Conservation (phyloP, 2,329 filamentous ascomycete genomes). For the Alternaria rosae region DNA sequence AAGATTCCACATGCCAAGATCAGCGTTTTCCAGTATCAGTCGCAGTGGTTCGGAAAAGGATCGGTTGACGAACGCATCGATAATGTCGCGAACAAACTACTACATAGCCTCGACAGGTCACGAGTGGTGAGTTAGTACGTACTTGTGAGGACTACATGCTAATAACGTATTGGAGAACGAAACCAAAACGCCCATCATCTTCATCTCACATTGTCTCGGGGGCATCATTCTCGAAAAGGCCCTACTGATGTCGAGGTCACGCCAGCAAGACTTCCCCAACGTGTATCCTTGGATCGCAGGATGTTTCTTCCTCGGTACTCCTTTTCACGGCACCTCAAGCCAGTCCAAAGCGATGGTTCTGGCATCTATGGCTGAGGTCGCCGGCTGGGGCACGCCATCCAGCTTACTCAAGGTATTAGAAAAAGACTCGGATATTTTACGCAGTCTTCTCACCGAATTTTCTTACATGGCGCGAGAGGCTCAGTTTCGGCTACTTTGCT, state of each 20-base stretch:
- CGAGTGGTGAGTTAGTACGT: slow-evolving; percentile 21
- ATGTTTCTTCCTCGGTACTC: slow-evolving; percentile 32
- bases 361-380: slow-evolving; percentile 25
- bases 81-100: slow-evolving; percentile 34
- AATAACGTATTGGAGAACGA: slow-evolving; percentile 21
- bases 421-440: slow-evolving; percentile 25
- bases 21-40: slow-evolving; percentile 38
- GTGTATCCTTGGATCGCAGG: slow-evolving; percentile 33
- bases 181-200: slow-evolving; percentile 37
- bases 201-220: slow-evolving; percentile 40
- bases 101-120: slow-evolving; percentile 24
- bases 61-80: slow-evolving; percentile 39
- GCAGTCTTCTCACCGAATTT: slow-evolving; percentile 25
- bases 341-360: slow-evolving; percentile 28
- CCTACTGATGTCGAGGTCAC: slow-evolving; percentile 18
- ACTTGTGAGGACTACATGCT: neutral
- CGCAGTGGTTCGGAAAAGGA: slow-evolving; percentile 41
- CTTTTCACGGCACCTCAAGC: slow-evolving; percentile 25
- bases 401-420: slow-evolving; percentile 27
- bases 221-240: slow-evolving; percentile 38
- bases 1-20: slow-evolving; percentile 40
- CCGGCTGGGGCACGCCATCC: slow-evolving; percentile 23
- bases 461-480: slow-evolving; percentile 23
- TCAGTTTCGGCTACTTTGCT: slow-evolving; percentile 31
- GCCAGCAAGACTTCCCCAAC: slow-evolving; percentile 25